These are phyloP conservation scores for Suillus paluster DNA, from an alignment of 768 basidiomycete species.

Conservation along the genomic window DNA sequence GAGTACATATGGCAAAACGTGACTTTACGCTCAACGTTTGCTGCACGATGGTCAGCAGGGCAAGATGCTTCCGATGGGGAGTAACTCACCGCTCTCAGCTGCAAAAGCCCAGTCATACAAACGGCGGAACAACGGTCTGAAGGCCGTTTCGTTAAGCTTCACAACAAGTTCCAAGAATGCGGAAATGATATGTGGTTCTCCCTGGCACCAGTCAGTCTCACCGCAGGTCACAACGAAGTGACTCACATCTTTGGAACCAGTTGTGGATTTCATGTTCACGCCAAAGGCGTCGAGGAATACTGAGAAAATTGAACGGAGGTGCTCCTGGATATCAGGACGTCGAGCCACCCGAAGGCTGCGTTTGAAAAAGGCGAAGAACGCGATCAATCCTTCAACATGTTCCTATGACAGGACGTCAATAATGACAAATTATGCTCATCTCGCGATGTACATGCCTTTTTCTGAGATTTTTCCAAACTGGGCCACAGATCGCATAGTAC, in stretches of 20 bases:
- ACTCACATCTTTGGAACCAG: constrained; percentile 35
- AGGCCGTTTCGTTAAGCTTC: constrained; percentile 90
- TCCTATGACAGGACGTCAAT: constrained; percentile 21
- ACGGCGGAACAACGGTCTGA: constrained; percentile 89
- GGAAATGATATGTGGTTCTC: constrained; percentile 56
- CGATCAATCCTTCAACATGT: constrained; percentile 29
- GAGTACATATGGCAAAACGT: constrained; percentile 79
- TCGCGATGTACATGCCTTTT: constrained; percentile 38
- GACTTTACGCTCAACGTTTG: constrained; percentile 53
- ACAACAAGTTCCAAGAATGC: constrained; percentile 90
- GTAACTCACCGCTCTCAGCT: constrained; percentile 48
- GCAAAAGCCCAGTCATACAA: constrained; percentile 95
- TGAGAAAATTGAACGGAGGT: constrained; percentile 71
- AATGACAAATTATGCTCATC: neutral
- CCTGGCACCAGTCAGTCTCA: constrained; percentile 38
- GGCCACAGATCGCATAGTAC: constrained; percentile 67
- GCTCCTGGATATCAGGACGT: constrained; percentile 64
- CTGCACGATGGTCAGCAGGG: constrained; percentile 14
- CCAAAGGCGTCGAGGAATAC: constrained; percentile 83
- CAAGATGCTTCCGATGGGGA: neutral
- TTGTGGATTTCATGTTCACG: constrained; percentile 40
- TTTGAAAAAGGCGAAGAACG: constrained; percentile 72
- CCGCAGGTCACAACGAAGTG: neutral
- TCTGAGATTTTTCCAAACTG: constrained; percentile 35
- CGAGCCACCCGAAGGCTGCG: constrained; percentile 66